phyloP scores from a whole-genome alignment of 768 basidiomycete species.

The Kwoniella bestiolae region DNA sequence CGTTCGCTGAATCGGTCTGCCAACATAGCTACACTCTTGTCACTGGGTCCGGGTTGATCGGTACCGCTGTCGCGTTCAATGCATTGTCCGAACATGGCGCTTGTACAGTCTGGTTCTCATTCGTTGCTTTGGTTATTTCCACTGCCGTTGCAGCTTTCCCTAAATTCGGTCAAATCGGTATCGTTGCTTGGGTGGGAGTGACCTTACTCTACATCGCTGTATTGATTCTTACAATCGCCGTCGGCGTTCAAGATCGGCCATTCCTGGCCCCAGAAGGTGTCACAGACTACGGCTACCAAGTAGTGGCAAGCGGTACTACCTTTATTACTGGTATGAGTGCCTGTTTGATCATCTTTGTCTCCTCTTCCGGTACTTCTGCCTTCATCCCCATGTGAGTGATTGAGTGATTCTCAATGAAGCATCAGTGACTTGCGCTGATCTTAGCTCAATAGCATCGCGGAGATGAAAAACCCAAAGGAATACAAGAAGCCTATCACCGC shows the following conservation, averaged over 20 bases:
- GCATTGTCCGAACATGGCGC: constrained; percentile 19
- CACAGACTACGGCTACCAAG: constrained; percentile 23
- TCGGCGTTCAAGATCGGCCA: constrained; percentile 32
- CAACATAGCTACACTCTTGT: constrained; percentile 12
- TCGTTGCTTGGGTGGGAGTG: constrained; percentile 23
- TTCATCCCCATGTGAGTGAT: constrained; percentile 30
- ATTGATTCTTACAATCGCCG: constrained; percentile 21
- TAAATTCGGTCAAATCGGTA: constrained; percentile 18
- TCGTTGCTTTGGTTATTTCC: constrained; percentile 30
- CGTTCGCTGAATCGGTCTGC: not conserved
- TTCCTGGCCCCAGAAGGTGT: constrained; percentile 23
- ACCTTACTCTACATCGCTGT: constrained; percentile 14
- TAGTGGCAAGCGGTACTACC: constrained; percentile 30
- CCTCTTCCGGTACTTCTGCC: constrained; percentile 33
- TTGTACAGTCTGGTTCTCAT: constrained; percentile 26
- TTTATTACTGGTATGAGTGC: constrained; percentile 43
- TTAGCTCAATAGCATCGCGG: constrained; percentile 26
- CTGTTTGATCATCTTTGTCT: constrained; percentile 34
- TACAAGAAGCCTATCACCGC: constrained; percentile 26
- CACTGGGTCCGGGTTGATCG: constrained; percentile 19
- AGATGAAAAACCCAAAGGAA: constrained; percentile 38
- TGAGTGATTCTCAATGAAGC: too few species aligned
- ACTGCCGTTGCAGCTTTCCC: constrained; percentile 20
- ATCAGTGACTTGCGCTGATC: not conserved
- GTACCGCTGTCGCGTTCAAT: constrained; percentile 20